Conservation (phyloP, 345 rosid species). For the Xanthoceras sorbifolium region DNA sequence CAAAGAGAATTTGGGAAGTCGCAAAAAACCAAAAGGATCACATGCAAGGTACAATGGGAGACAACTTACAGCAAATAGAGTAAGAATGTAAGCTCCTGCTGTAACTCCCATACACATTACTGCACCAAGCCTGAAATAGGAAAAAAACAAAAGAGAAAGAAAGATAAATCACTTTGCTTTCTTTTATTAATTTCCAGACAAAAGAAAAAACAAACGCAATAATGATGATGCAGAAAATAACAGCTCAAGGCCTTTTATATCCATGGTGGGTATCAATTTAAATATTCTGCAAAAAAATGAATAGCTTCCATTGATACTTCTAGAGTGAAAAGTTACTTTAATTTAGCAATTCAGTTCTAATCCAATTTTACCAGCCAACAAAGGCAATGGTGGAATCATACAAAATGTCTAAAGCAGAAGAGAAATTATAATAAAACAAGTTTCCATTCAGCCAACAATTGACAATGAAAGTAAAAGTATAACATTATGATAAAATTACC, state of each 20-base stretch:
- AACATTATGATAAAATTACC: conserved; percentile 47
- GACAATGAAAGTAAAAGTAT: conserved; percentile 14
- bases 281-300: neutral
- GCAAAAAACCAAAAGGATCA: neutral
- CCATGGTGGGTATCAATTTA: conserved; percentile 9
- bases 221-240: conserved; percentile 10
- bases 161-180: conserved; percentile 5
- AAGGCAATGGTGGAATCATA: neutral
- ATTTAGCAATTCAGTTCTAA: neutral
- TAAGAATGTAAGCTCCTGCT: conserved; percentile 94
- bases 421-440: conserved; percentile 9
- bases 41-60: conserved; percentile 12
- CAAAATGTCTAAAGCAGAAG: conserved; percentile 17
- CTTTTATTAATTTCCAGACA: conserved; percentile 3
- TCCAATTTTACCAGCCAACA: conserved; percentile 8
- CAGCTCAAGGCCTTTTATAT: conserved; percentile 9
- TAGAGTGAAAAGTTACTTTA: neutral
- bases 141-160: conserved; percentile 14
- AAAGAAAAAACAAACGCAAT: neutral
- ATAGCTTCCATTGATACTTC: neutral
- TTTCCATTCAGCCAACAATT: conserved; percentile 1
- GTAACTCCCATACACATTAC: conserved; percentile 99
- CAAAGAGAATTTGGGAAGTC: neutral
- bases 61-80: conserved; percentile 84
- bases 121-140: conserved; percentile 66